Conservation (phyloP, 345 rosid genomes). For the rapeseed (Brassica napus) region DNA sequence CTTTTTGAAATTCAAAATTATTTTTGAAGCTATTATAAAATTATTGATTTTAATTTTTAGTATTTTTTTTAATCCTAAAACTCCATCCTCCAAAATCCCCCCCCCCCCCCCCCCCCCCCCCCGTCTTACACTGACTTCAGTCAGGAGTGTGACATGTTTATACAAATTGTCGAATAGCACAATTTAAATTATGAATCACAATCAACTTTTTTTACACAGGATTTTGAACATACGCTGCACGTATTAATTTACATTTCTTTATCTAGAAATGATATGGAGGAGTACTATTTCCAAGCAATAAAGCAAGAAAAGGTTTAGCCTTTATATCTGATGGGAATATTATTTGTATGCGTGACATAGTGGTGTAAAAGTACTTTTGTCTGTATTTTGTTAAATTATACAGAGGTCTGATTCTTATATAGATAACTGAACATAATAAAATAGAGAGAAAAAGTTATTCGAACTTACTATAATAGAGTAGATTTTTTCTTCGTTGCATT, state of each 20-base stretch:
- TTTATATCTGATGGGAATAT: not conserved
- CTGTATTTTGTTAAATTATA: not conserved
- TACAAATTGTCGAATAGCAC: not conserved
- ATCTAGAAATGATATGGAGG: not conserved
- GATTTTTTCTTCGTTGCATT: not conserved
- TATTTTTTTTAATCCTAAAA: too few species aligned
- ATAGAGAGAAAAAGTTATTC: not conserved
- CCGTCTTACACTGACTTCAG: not conserved
- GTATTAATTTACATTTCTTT: conserved; percentile 4
- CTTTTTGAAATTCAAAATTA: too few species aligned
- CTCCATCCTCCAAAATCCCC: too few species aligned
- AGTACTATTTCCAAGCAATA: not conserved
- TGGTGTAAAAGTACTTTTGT: not conserved
- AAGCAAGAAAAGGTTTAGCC: not conserved
- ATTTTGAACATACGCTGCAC: not conserved
- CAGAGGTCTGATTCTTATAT: not conserved
- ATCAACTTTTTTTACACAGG: conserved; percentile 8
- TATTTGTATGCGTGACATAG: not conserved
- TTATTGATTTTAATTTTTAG: too few species aligned
- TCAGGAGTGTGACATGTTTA: conserved; percentile 19
- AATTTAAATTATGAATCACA: not conserved
- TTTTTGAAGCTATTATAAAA: too few species aligned
- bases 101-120: too few species aligned
- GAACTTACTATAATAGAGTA: not conserved
- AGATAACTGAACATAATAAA: not conserved